Evolutionary conservation across 139 green algal genomes (phyloP), one percentile per base, ranked within the genome.

Genomic region (Chlamydomonas sp.): DNA sequence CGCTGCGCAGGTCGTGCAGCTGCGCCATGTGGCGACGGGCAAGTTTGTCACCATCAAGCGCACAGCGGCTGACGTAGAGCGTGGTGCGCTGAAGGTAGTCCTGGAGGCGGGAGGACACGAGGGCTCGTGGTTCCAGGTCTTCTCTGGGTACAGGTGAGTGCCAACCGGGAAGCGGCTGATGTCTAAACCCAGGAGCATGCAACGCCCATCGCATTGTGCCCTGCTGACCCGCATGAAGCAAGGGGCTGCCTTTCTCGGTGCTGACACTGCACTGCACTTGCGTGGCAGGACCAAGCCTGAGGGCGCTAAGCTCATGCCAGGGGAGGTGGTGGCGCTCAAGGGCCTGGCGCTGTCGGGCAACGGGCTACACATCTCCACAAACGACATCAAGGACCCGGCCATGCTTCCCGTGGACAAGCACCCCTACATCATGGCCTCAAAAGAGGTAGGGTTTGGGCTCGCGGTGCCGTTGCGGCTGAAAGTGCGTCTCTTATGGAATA

Each of bases 391-490:
- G 59, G 69, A 83, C n/a, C 20, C 66, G 5, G 15, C 16, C 66
- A 91, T 91, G 89, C 66, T 90, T 63, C 89, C 89, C 6, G 82
- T 91, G 67, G 77, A 88, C 4, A 78, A 64, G n/a, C 80, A 88
- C 74, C 73, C 74, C 64, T 84, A 83, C 80, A 14, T 88, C 4
- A 62, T 15, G 0, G 16, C 77, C 18, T 82, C 86, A 3, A 85
- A 80, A 79, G 86, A 87, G 79, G 84, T 84, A 66, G 17, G 83
- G 5, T 2, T 3, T 2, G n/a, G n/a, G 10, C 4, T n/a, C 9
- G 71, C 20, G 10, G 69, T 49, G 31, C 31, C 31, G 31, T 49
- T 49, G 31, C 31, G 31, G 31, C 31, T 49, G 31, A 49, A 49
- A 49, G 31, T 49, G 31, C 31, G 31, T 49, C 31, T 49, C 31